phyloP scores from a whole-genome alignment of 2,329 filamentous ascomycete genomes.

The Zasmidium citrigriseum region DNA sequence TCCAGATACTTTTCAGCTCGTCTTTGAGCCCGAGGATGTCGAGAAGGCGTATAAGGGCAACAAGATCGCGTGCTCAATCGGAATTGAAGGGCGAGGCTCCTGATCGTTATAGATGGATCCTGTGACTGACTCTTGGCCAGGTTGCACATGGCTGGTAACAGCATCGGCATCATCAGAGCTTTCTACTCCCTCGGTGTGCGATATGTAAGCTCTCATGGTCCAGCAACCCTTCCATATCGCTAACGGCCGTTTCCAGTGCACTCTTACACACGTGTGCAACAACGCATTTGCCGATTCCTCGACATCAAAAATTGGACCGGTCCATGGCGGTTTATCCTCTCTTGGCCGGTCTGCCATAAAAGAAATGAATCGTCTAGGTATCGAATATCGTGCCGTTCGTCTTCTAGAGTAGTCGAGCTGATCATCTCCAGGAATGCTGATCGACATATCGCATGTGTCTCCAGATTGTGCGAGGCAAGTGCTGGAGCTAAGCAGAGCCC shows the following conservation, averaged over 20 bases:
- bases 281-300: conserved; percentile 24
- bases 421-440: conserved; percentile 21
- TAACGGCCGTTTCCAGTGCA: conserved; percentile 11
- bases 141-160: conserved; percentile 31
- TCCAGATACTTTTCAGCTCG: conserved; percentile 31
- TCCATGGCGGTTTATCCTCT: conserved; percentile 20
- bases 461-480: conserved; percentile 21
- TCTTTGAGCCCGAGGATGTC: conserved; percentile 31
- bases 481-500: conserved; percentile 25
- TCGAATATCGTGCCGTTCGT: too few relatives aligned
- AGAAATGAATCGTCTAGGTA: conserved; percentile 43
- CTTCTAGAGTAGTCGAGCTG: neutral
- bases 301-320: conserved; percentile 16
- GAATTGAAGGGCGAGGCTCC: conserved; percentile 35
- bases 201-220: conserved; percentile 34
- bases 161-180: conserved; percentile 38
- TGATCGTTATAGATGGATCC: neutral
- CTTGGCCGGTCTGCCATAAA: conserved; percentile 32
- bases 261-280: conserved; percentile 24
- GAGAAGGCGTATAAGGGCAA: conserved; percentile 34
- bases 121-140: neutral
- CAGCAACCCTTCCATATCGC: neutral
- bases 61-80: conserved; percentile 40
- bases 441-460: conserved; percentile 22
- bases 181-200: conserved; percentile 40